These are phyloP conservation scores for Suhomyces emberorum DNA, from an alignment of 805 yeast species.

Conservation along the genomic window DNA sequence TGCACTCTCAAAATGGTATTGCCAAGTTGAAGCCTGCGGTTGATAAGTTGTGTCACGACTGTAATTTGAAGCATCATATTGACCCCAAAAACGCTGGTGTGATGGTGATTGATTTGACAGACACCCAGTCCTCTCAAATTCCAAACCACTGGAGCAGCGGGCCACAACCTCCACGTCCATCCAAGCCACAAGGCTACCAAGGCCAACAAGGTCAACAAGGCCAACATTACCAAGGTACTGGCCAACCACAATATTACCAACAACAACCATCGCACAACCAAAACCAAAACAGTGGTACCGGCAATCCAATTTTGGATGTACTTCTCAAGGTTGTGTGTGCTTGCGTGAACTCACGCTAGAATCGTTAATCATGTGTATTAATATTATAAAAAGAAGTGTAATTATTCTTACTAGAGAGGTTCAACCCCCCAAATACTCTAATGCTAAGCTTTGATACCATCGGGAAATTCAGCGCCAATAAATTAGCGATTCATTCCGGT, in stretches of 20 bases:
- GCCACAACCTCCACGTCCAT: conserved; percentile 16
- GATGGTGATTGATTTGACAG: conserved; percentile 57
- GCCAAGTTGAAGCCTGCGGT: conserved; percentile 90
- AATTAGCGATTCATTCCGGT: too few species aligned
- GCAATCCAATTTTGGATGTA: conserved; percentile 26
- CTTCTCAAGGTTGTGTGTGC: conserved; percentile 32
- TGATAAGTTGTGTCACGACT: conserved; percentile 68
- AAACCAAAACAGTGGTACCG: conserved; percentile 15
- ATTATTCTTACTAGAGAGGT: background rate
- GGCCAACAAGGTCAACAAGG: conserved; percentile 20
- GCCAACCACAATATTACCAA: conserved; percentile 11
- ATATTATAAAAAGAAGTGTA: background rate
- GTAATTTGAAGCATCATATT: conserved; percentile 55
- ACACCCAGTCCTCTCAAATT: conserved; percentile 23
- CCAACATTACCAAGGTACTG: conserved; percentile 9
- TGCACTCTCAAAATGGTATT: conserved; percentile 76
- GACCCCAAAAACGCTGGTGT: conserved; percentile 81
- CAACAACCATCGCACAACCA: conserved; percentile 13
- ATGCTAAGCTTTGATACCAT: background rate
- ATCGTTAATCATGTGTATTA: background rate
- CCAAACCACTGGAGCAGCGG: conserved; percentile 31
- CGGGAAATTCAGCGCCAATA: too few species aligned
- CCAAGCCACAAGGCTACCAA: conserved; percentile 19
- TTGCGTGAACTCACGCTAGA: conserved; percentile 21
- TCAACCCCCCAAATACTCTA: background rate